Percentiles rank a stretch among this genome's conserved stretches.
Conservation (phyloP, 2,329 filamentous ascomycete species). For the Penicillium sp. region DNA sequence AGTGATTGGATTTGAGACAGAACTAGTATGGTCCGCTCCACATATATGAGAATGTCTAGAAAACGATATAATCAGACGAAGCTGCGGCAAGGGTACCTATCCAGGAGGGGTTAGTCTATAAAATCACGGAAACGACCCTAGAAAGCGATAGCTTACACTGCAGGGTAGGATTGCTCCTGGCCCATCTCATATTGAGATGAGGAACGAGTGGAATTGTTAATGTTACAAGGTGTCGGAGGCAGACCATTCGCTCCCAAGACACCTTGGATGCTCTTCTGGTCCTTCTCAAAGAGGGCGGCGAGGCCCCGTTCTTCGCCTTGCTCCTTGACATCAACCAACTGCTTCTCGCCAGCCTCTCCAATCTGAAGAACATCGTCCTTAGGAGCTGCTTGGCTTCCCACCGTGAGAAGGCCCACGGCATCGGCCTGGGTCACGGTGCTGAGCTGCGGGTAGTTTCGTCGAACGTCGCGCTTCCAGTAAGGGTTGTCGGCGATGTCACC, state of each 20-base stretch:
- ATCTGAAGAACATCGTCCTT: constrained; percentile 75
- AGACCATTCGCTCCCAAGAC: constrained; percentile 74
- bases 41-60: constrained; percentile 3
- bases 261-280: constrained; percentile 52
- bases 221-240: constrained; percentile 80
- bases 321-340: constrained; percentile 73
- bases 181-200: constrained; percentile 63
- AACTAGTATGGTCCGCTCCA: not conserved
- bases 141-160: constrained; percentile 54
- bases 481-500: constrained; percentile 87
- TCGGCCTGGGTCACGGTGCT: constrained; percentile 81
- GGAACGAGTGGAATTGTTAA: constrained; percentile 44
- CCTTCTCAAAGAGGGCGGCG: constrained; percentile 69
- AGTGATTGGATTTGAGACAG: not conserved
- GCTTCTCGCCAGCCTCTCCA: constrained; percentile 68
- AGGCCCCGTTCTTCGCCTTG: constrained; percentile 71
- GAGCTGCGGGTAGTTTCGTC: constrained; percentile 76
- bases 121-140: not conserved
- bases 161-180: constrained; percentile 65
- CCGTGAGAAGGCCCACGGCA: constrained; percentile 76
- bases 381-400: constrained; percentile 77
- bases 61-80: constrained; percentile 38
- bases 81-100: constrained; percentile 47
- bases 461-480: constrained; percentile 92
- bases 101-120: constrained; percentile 10